A percentile compares a stretch with the other conserved stretches of the same genome.
Evolutionary conservation across 2,329 filamentous ascomycete genomes (phyloP).

Genomic region (Pyricularia grisea): DNA sequence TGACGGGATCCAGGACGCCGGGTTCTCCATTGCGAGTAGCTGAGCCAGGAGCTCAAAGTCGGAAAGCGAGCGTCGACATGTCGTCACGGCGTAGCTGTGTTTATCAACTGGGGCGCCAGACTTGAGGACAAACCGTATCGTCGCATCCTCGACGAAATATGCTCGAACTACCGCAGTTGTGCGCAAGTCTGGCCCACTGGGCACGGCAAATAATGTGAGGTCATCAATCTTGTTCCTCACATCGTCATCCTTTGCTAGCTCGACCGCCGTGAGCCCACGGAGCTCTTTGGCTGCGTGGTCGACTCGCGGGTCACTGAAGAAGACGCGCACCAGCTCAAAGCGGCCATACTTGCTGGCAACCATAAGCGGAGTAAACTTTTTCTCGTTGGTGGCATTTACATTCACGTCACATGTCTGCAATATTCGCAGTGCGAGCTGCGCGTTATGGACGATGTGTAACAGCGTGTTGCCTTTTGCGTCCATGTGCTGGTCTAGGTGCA

Average conservation of each 20-base stretch:
- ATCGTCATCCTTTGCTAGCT: constrained; percentile 95
- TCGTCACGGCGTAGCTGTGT: constrained; percentile 86
- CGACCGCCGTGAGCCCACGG: constrained; percentile 84
- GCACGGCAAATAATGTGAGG: constrained; percentile 70
- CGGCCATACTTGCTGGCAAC: constrained; percentile 96
- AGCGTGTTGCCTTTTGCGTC: constrained; percentile 90
- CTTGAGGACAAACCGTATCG: constrained; percentile 85
- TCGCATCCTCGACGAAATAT: constrained; percentile 95
- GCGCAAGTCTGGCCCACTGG: constrained; percentile 62
- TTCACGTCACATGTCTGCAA: constrained; percentile 85
- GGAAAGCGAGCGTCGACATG: constrained; percentile 73
- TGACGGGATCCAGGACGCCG: constrained; percentile 86
- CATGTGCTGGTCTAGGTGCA: constrained; percentile 88
- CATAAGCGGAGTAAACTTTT: constrained; percentile 92
- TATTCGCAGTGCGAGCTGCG: constrained; percentile 64
- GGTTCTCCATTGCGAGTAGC: constrained; percentile 79
- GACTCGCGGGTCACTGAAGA: constrained; percentile 82
- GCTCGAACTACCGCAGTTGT: constrained; percentile 90
- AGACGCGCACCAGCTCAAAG: constrained; percentile 79
- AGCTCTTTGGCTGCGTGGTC: constrained; percentile 77
- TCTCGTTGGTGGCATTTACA: constrained; percentile 91
- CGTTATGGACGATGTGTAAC: constrained; percentile 89
- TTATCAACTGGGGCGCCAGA: constrained; percentile 78
- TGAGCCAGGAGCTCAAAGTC: constrained; percentile 89
- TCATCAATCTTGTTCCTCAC: constrained; percentile 96